Evolutionary conservation across 768 basidiomycete species (phyloP), one percentile per base, ranked within the genome.

Genomic region (Boletus rex-veris): DNA sequence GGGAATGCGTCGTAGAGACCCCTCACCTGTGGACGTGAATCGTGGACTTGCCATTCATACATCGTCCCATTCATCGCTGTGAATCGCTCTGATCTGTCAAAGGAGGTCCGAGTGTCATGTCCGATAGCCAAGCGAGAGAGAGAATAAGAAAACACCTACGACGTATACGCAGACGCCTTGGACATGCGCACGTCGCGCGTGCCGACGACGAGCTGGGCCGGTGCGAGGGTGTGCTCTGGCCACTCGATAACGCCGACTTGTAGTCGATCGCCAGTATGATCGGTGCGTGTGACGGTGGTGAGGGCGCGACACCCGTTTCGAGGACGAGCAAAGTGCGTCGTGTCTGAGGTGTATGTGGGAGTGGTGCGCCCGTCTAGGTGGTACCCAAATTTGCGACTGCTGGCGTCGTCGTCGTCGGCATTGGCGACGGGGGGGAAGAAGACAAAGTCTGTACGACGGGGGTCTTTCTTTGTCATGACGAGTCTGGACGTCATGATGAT

Each of bases 211-310:
- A 71, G 50, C 15, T 50, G 52, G 0, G 48, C 52, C 12, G 37
- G 52, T 8, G 49, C 58, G 9, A 44, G 33, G 0, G 16, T 21
- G 3, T 45, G 56, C 5, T 45, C 49, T 3, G 65, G 65, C 68
- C 70, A 70, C 30, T 71, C 68, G 46, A 70, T 66, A 37, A 66
- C 33, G 18, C 68, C 68, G 21, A 68, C 65, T 37, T 70, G 68
- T 10, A 64, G 24, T 0, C 57, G 36, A 12, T 68, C 62, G 2
- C 68, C 70, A 0, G 44, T 14, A 9, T 28, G 21, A 12, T 59
- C 64, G 1, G 40, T 61, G 19, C 68, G 59, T 1, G 60, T 68
- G 49, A 69, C 21, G 21, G 68, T 64, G 3, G 68, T 70, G 7
- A 55, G 58, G 0, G 65, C 63, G 14, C 53, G 46, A 4, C 11